A percentile compares a stretch with the other conserved stretches of the same genome.
These are phyloP conservation scores for Scutellaria baicalensis DNA, from an alignment of 257 asterid species.

Conservation along the genomic window DNA sequence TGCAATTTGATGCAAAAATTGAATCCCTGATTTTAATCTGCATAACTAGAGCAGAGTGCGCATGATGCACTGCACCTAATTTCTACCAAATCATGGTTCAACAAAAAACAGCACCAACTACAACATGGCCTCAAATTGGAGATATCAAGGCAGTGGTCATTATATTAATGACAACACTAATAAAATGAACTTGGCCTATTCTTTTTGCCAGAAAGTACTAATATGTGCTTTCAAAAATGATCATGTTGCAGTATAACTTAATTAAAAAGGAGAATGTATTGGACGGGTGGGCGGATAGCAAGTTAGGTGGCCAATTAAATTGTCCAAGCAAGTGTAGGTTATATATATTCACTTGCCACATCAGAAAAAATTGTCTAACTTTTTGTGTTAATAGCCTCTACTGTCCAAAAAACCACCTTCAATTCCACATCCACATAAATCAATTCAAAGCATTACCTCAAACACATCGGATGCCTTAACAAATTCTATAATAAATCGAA, in stretches of 20 bases:
- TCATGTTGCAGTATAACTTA: not conserved
- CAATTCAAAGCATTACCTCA: slow-evolving; percentile 48
- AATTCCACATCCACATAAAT: not conserved
- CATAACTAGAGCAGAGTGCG: not conserved
- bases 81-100: not conserved
- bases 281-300: too few species aligned
- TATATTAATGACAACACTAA: not conserved
- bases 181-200: not conserved
- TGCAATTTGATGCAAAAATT: not conserved
- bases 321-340: too few species aligned
- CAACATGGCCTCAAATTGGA: not conserved
- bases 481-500: slow-evolving; percentile 62
- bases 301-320: too few species aligned
- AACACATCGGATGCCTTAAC: slow-evolving; percentile 80
- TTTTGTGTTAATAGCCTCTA: too few species aligned
- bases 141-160: not conserved
- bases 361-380: too few species aligned
- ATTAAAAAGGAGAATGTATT: not conserved
- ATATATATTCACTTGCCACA: too few species aligned
- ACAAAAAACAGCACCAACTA: too few species aligned
- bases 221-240: not conserved
- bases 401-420: too few species aligned
- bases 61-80: not conserved
- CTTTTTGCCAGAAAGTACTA: not conserved
- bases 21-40: not conserved